phyloP scores from a whole-genome alignment of 2,329 filamentous ascomycete species.

The Calonectria pauciramosa region DNA sequence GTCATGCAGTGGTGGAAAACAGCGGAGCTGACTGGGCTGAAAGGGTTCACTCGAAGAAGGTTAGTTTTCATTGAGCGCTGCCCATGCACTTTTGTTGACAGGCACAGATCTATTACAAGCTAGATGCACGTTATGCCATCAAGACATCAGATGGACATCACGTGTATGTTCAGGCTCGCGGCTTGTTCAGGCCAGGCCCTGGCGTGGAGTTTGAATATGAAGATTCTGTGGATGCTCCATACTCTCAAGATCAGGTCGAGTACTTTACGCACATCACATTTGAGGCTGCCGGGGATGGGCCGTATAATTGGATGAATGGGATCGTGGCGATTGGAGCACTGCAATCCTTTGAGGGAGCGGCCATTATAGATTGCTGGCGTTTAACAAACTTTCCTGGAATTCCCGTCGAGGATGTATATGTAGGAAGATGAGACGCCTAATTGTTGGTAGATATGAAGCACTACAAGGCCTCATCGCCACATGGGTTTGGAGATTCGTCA shows the following conservation, averaged over 20 bases:
- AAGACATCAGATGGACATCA: constrained; percentile 8
- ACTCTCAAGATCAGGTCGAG: constrained; percentile 16
- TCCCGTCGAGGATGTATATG: constrained; percentile 6
- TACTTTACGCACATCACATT: constrained; percentile 21
- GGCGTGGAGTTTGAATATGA: constrained; percentile 5
- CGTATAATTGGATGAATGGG: constrained; percentile 26
- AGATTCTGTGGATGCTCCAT: neutral
- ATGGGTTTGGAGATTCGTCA: neutral
- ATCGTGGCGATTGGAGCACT: constrained; percentile 19
- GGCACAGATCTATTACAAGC: constrained; percentile 14
- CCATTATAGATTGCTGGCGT: constrained; percentile 19
- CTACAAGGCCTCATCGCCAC: neutral
- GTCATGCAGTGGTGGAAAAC: neutral
- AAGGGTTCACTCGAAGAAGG: constrained; percentile 10
- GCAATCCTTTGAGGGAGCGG: constrained; percentile 1
- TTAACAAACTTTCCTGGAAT: constrained; percentile 17
- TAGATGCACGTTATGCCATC: constrained; percentile 14
- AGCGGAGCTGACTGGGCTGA: constrained; percentile 22
- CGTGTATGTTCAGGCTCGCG: constrained; percentile 12
- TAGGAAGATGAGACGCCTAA: neutral
- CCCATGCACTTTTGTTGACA: neutral
- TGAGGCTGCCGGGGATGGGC: constrained; percentile 12
- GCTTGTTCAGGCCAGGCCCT: constrained; percentile 9
- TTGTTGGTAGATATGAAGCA: neutral
- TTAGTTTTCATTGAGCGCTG: neutral